Evolutionary conservation across 2,329 filamentous ascomycete species (phyloP).

Genomic region (Colletotrichum navitas): DNA sequence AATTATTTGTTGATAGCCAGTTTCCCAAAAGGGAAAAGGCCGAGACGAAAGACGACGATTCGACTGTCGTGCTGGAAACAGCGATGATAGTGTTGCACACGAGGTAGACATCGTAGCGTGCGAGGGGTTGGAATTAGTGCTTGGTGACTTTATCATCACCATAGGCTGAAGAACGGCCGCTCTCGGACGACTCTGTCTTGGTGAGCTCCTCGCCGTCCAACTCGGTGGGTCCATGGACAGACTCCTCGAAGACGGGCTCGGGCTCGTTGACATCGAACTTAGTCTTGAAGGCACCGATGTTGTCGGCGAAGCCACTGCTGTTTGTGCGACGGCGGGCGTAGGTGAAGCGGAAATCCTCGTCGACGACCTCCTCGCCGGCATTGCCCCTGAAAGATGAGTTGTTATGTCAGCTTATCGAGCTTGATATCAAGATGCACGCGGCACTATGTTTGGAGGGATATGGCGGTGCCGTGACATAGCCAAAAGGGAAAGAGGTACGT

Average conservation of each 20-base stretch:
- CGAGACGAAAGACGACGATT: conserved; percentile 4
- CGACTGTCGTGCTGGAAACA: conserved; percentile 28
- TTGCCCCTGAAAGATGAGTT: conserved; percentile 74
- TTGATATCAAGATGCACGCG: background rate
- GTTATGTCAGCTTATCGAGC: conserved; percentile 31
- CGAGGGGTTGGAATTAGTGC: conserved; percentile 28
- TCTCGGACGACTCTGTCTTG: conserved; percentile 72
- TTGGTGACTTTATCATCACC: conserved; percentile 61
- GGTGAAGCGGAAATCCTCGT: conserved; percentile 84
- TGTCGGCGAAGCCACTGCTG: conserved; percentile 79
- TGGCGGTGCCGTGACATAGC: conserved; percentile 9
- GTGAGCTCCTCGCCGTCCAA: conserved; percentile 66
- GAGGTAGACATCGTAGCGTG: background rate
- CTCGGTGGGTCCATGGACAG: conserved; percentile 75
- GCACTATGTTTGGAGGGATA: background rate
- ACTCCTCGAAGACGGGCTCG: conserved; percentile 93
- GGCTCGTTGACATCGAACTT: conserved; percentile 94
- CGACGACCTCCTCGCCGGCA: conserved; percentile 84
- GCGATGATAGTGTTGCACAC: conserved; percentile 19
- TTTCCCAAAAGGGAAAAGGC: conserved; percentile 1
- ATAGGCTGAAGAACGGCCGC: conserved; percentile 65
- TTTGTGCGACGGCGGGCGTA: conserved; percentile 94
- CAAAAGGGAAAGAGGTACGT: conserved; percentile 15
- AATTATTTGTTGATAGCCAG: conserved; percentile 18
- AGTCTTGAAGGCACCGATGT: conserved; percentile 87